Base-by-base conservation (phyloP, 345 rosid genomes). In the Acer yangbiense region DNA sequence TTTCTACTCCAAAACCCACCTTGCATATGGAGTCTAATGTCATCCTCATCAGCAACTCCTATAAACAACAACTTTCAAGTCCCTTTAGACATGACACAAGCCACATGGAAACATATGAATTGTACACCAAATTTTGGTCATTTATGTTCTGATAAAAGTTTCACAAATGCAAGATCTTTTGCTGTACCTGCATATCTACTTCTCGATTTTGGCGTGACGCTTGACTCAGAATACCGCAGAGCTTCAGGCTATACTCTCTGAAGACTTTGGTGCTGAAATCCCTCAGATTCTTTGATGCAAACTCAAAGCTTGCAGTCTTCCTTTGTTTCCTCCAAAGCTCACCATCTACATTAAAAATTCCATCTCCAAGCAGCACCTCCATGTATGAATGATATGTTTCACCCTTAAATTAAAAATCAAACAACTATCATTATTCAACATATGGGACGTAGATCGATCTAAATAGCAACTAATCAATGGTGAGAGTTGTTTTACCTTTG, bases 1-100 rank as follows among this genome's bases (percentile, higher is more conserved):
- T 90, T 77, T 95, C 96, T 16, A 92, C 99, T 52, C 99, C 98
- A 81, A 93, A 95, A 57, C 99, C 99, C 55, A 95, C 98, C 79
- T 92, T 93, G 83, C 98, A 95, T 80, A 93, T 95, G 23, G 98
- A 95, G 82, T 92, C 99, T 76, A 91, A 74, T 7, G 99, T 93
- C 99, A 95, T 89, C 87, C 98, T 90, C 98, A 92, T 93, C 79
- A 93, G 72, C 76, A 93, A 65, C 61, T 92, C 97, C 99, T 95
- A 44, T 0, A 65, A 61, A 70, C 69, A 39, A 54, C 41, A 43
- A 55, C 20, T 32, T 9, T 21, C n/a, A 67, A 65, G 2, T 16
- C 25, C 2, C 43, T 65, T 75, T n/a, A 50, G 63, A 65, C 60
- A 65, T 65, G 21, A 29, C 20, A 75, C 13, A 20, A 11, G 35